Evolutionary conservation across 352 stramenopile genomes (phyloP), one percentile per base, ranked within the genome.

Genomic region (Pythium dissimile): DNA sequence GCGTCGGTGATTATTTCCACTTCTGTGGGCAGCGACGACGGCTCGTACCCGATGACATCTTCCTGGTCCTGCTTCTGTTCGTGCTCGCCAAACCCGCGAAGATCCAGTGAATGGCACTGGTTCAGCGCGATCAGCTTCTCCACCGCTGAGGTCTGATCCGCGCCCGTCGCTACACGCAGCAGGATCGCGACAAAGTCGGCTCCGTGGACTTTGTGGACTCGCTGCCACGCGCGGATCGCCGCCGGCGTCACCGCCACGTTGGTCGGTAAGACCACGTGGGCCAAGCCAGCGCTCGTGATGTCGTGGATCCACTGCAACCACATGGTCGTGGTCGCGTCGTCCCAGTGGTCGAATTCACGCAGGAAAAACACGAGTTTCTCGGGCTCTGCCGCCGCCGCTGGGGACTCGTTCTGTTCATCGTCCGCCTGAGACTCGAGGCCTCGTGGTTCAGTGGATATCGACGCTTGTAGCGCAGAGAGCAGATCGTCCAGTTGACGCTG

Each of bases 171-270:
- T 18, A 80, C 59, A 16, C 80, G 82, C 54, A 92, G 44, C 30
- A 89, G 62, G 23, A 92, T 80, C 15, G 72, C 72, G 30, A 89
- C 69, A 55, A 90, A 88, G 27, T 77, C 66, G 7, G 64, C 60
- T 7, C 57, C 60, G 1, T 60, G 38, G 1, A 52, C 58, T 30
- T 68, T 66, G 56, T 80, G 60, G 0, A 69, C 66, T 9, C 31
- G 32, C 44, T 86, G 72, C 30, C 82, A 62, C 48, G 59, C 67
- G 5, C 72, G 42, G 21, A 86, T 58, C n/a, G 71, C 70, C 2
- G 60, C 54, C 0, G 76, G 74, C 8, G 82, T 90, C n/a, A 90
- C 50, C 1, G 70, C 54, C 5, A 49, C 48, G 0, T 31, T 63
- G 9, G 77, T 87, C 16, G 71, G 53, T 31, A 88, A 30, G 18